Evolutionary conservation across 2,329 filamentous ascomycete genomes (phyloP), one percentile per base, ranked within the genome.

Genomic region (Diaporthe humulicola): DNA sequence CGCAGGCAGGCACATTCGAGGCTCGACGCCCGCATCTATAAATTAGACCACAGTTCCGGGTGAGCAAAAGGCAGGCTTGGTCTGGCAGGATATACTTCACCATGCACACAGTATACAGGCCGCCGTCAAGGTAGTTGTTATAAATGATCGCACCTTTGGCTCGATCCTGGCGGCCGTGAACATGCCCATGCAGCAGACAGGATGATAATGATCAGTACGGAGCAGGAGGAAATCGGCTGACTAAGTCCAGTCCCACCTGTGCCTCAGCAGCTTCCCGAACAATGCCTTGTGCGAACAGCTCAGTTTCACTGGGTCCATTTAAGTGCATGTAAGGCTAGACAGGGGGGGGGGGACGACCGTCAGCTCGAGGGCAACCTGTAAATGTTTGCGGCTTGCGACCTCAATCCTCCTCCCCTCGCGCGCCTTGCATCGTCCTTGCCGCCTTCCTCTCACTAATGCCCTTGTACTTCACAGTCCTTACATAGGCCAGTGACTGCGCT

Each of bases 341-440:
- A 36, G 57, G 70, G 45, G 50, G n/a, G 33, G 48, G 45, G 30
- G 15, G 56, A 45, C n/a, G 40, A 17, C 70, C n/a, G 45, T 52
- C 56, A 45, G 45, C 57, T 71, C 69, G 56, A 61, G 36, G 67
- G 38, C 52, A 36, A 48, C 54, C 67, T 54, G 45, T 50, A 72
- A 72, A 72, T 72, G 70, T 72, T 72, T 72, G 70, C 70, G 57
- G 70, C 56, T 56, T 64, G 70, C 42, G 60, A 72, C 70, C 45
- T 64, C 57, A 54, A n/a, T n/a, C n/a, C n/a, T 30, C 57, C 19
- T 25, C 33, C 40, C 48, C 15, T 61, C 45, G 33, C 30, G n/a
- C 45, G 14, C 45, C 54, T 48, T 40, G 25, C 70, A 36, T 42
- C 48, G n/a, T 45, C 40, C 54, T 38, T 50, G 38, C 57, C 36